Base-by-base conservation (phyloP, 306 rosid genomes). In the Medicago truncatula region DNA sequence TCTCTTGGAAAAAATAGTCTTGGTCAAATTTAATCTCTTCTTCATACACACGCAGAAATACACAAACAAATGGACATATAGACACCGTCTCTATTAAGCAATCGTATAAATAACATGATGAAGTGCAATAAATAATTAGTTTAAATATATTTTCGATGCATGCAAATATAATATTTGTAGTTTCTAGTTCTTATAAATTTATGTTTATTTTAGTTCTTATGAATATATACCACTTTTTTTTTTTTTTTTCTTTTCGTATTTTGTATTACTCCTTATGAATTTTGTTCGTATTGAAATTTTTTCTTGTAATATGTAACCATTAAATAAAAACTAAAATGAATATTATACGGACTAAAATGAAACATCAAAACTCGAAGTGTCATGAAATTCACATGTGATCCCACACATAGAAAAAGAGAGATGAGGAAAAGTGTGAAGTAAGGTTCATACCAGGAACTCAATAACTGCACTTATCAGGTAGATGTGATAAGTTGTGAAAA, bases 401-500 rank as follows among this genome's bases (percentile, higher is more conserved):
- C 36, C 41, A 62, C 7, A 23, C 15, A 71, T 53, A 17, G n/a
- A 67, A 52, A 28, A 25, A 44, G 67, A 54, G 8, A 80, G 4
- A 56, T 56, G 66, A 14, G 4, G 6, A 31, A 18, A 78, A 14
- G 3, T 16, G 4, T 9, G 17, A 6, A 16, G 9, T 47, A 36
- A 4, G 1, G 44, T 43, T 8, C 77, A 77, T 83, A 96, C 99
- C 87, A 96, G 88, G 76, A 92, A 87, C 75, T 96, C 95, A 76
- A 90, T 83, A 21, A 86, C 80, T 70, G 99, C 92, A 76, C 98
- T 90, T 78, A 85, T 85, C 50, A 96, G 71, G 83, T 78, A 96
- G 88, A 96, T 86, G 67, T 73, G 87, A 85, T 90, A 96, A 83
- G 98, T 58, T 21, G 97, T 92, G 87, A 87, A 89, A 34, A 96